Evolutionary conservation across 2,329 filamentous ascomycete genomes (phyloP).

Genomic region (Colletotrichum costaricense): DNA sequence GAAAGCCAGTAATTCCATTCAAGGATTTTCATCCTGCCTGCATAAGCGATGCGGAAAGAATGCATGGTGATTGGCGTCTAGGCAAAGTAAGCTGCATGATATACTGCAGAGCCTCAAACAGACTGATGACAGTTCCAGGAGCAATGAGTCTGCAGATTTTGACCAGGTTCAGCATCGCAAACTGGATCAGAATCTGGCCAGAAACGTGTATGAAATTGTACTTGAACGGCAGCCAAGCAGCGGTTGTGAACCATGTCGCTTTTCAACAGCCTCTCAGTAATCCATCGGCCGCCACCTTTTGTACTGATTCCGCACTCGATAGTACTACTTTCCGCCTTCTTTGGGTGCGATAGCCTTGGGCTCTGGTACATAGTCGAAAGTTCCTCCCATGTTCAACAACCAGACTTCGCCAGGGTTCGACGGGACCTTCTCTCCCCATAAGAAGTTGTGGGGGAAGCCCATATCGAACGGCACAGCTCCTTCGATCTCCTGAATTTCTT

Average conservation of each 20-base stretch:
- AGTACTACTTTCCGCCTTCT: conserved; percentile 55
- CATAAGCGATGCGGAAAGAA: neutral
- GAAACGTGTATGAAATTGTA: neutral
- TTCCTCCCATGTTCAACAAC: conserved; percentile 58
- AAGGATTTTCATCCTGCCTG: neutral
- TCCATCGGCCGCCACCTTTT: conserved; percentile 45
- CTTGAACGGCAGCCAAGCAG: neutral
- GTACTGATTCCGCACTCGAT: conserved; percentile 43
- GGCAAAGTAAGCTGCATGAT: neutral
- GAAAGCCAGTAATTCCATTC: neutral
- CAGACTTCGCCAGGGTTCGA: conserved; percentile 54
- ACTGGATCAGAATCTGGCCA: neutral
- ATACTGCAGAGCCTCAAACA: neutral
- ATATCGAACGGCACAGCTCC: conserved; percentile 69
- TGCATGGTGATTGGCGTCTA: neutral
- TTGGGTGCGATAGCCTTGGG: conserved; percentile 54
- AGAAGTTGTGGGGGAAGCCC: conserved; percentile 74
- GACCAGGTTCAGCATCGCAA: neutral
- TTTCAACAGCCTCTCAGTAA: conserved; percentile 15
- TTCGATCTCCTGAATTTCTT: conserved; percentile 77
- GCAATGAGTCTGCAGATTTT: neutral
- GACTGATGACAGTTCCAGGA: neutral
- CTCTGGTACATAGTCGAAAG: conserved; percentile 61
- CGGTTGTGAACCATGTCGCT: neutral
- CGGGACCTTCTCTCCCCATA: conserved; percentile 55